phyloP scores from a whole-genome alignment of 1,139 yeast genomes.

The Lodderomyces orthopsilosis region DNA sequence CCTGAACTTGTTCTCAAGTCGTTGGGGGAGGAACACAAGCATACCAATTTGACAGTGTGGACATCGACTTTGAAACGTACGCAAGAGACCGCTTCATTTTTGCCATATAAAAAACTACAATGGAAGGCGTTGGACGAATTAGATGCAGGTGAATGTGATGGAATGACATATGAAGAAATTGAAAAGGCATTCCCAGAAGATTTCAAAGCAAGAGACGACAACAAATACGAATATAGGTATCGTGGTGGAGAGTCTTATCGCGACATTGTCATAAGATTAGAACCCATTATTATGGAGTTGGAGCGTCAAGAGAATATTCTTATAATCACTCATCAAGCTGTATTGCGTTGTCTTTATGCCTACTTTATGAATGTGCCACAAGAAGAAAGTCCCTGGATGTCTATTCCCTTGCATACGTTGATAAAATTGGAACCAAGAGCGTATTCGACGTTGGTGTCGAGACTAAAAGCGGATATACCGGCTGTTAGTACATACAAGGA shows the following conservation, averaged over 20 bases:
- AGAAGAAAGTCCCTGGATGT: conserved; percentile 98
- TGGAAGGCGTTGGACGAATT: conserved; percentile 98
- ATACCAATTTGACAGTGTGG: conserved; percentile 84
- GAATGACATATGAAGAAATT: conserved; percentile 84
- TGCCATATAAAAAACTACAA: conserved; percentile 75
- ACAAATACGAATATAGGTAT: conserved; percentile 92
- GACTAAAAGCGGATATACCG: conserved; percentile 93
- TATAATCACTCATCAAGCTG: conserved; percentile 97
- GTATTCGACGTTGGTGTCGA: conserved; percentile 80
- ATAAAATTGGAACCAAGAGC: conserved; percentile 94
- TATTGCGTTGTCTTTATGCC: conserved; percentile 91
- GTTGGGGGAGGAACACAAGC: conserved; percentile 62
- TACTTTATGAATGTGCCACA: conserved; percentile 98
- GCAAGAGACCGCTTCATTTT: conserved; percentile 83
- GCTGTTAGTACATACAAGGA: conserved; percentile 97
- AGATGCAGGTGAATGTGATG: conserved; percentile 98
- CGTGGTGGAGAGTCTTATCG: conserved; percentile 97
- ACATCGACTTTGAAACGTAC: conserved; percentile 91
- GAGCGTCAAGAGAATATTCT: conserved; percentile 95
- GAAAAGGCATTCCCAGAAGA: conserved; percentile 83
- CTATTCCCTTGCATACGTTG: conserved; percentile 92
- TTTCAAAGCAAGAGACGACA: conserved; percentile 91
- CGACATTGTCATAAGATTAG: conserved; percentile 90
- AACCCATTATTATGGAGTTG: conserved; percentile 96
- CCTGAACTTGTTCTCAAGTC: conserved; percentile 76